A percentile compares a stretch with the other conserved stretches of the same genome.
phyloP scores from a whole-genome alignment of 352 stramenopile genomes.

The Phytopythium boreale region DNA sequence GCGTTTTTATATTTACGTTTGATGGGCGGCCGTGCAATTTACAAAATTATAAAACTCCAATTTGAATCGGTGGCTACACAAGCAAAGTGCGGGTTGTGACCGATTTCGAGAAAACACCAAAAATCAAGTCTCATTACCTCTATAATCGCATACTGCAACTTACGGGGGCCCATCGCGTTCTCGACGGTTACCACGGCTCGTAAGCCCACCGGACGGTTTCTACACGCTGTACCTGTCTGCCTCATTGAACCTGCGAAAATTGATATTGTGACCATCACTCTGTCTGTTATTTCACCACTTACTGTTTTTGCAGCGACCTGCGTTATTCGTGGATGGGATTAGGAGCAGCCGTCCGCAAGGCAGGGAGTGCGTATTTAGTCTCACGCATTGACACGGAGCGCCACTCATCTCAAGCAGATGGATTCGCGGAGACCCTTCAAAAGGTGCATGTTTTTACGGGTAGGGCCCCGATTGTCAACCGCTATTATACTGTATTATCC shows the following conservation, averaged over 20 bases:
- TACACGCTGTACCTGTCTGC: background rate
- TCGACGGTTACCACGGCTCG: background rate
- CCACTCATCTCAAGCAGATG: background rate
- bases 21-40: no score
- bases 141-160: constrained; percentile 1
- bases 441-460: background rate
- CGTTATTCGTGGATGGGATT: no score
- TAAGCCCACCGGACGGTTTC: background rate
- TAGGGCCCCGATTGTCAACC: background rate
- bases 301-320: background rate
- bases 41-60: no score
- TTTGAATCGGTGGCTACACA: background rate
- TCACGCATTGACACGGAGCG: background rate
- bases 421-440: background rate
- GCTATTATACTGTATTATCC: background rate
- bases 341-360: background rate
- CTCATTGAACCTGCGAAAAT: background rate
- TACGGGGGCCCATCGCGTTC: background rate
- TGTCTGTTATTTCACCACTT: background rate
- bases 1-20: no score
- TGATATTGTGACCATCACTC: background rate
- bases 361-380: background rate
- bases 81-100: background rate
- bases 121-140: background rate
- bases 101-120: background rate